A percentile compares a stretch with the other conserved stretches of the same genome.
Conservation (phyloP, 2,329 filamentous ascomycete species). For the Penicillium sp. region DNA sequence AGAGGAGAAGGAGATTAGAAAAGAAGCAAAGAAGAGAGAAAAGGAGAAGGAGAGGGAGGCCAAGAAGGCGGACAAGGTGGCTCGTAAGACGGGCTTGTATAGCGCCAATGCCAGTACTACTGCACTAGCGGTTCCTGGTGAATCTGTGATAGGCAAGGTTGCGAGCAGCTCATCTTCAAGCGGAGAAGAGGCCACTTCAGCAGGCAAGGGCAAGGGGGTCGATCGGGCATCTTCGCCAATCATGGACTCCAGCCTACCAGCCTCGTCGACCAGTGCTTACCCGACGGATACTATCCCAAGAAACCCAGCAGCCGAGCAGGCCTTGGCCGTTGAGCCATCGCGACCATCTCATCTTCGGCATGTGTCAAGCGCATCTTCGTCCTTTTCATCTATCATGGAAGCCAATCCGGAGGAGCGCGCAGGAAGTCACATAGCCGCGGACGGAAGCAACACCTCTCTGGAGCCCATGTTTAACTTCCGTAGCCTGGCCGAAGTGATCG, state of each 20-base stretch:
- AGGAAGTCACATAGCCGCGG: conserved; percentile 49
- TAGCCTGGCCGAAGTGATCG: conserved; percentile 79
- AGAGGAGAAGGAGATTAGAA: conserved; percentile 72
- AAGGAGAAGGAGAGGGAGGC: conserved; percentile 81
- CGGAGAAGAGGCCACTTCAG: conserved; percentile 34
- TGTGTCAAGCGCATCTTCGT: conserved; percentile 80
- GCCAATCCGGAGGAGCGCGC: conserved; percentile 44
- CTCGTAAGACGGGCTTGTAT: conserved; percentile 58
- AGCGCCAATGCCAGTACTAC: conserved; percentile 57
- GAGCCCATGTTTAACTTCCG: conserved; percentile 91
- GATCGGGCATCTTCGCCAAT: conserved; percentile 48
- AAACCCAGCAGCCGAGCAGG: conserved; percentile 32
- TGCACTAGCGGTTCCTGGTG: conserved; percentile 48
- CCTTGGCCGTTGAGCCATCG: conserved; percentile 47
- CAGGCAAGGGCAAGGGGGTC: conserved; percentile 64
- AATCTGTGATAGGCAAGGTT: conserved; percentile 34
- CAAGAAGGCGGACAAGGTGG: conserved; percentile 64
- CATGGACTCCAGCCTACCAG: conserved; percentile 14
- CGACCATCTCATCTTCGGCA: conserved; percentile 70
- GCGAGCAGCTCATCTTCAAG: conserved; percentile 37
- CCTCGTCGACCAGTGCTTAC: conserved; percentile 1
- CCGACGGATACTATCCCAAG: conserved; percentile 17
- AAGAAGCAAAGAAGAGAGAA: conserved; percentile 77
- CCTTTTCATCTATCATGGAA: conserved; percentile 70
- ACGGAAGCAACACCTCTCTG: conserved; percentile 47